phyloP scores from a whole-genome alignment of 257 asterid species.

The Sherardia arvensis region DNA sequence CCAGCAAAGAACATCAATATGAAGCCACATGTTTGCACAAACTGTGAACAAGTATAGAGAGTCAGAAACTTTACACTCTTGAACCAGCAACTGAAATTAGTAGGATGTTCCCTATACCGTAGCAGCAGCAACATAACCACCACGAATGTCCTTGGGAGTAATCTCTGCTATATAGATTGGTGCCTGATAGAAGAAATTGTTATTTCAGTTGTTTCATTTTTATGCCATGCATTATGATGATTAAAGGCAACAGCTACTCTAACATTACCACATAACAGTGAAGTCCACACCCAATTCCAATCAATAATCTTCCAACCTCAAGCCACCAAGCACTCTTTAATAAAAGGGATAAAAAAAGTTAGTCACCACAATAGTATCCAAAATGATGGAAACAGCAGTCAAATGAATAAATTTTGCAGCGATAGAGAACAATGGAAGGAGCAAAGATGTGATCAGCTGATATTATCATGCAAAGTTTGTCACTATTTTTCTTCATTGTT shows the following conservation, averaged over 20 bases:
- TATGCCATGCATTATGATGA: background rate
- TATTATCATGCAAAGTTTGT: background rate
- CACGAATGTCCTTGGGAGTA: conserved; percentile 17
- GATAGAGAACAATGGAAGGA: background rate
- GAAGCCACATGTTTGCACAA: conserved; percentile 15
- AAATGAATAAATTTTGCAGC: background rate
- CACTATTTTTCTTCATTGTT: background rate
- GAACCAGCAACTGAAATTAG: conserved; percentile 4
- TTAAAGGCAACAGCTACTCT: background rate
- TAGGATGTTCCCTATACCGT: conserved; percentile 12
- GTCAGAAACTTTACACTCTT: background rate
- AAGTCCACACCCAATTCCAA: conserved; percentile 20
- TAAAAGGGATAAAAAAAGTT: background rate
- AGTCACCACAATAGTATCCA: background rate
- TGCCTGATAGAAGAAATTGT: conserved; percentile 9
- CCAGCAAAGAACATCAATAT: conserved; percentile 16
- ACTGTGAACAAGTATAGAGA: conserved; percentile 1
- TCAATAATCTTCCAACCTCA: conserved; percentile 17
- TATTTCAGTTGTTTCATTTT: background rate
- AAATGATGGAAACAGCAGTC: background rate
- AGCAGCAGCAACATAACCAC: conserved; percentile 9
- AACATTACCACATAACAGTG: conserved; percentile 21
- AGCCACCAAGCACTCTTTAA: conserved; percentile 20
- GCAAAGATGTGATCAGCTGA: background rate
- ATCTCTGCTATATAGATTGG: conserved; percentile 21